Evolutionary conservation across 164 flowering plant genomes (phyloP).

Genomic region (Vitis rotundifolia): DNA sequence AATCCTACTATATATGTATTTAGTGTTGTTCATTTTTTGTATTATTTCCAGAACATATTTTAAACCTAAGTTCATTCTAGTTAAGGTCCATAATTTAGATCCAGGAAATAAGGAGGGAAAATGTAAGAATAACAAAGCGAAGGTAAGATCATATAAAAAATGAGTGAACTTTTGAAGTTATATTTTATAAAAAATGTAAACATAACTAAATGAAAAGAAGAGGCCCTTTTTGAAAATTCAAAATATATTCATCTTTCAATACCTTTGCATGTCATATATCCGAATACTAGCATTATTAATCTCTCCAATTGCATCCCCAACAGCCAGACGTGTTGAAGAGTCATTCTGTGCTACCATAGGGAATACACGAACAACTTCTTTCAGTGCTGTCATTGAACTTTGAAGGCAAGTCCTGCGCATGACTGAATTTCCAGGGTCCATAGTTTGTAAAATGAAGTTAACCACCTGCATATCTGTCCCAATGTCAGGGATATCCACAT

Average conservation of each 20-base stretch:
- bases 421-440: conserved; percentile 84
- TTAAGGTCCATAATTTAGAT: too few relatives aligned
- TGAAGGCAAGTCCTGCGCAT: conserved; percentile 84
- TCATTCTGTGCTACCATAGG: conserved; percentile 93
- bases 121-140: too few relatives aligned
- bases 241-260: conserved; percentile 4
- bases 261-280: conserved; percentile 96
- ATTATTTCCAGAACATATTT: too few relatives aligned
- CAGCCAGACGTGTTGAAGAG: conserved; percentile 70
- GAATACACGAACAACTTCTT: conserved; percentile 75
- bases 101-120: too few relatives aligned
- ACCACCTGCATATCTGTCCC: conserved; percentile 81
- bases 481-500: conserved; percentile 31
- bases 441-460: conserved; percentile 78
- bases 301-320: conserved; percentile 89
- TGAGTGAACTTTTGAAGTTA: too few relatives aligned
- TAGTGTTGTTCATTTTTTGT: too few relatives aligned
- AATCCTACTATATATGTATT: too few relatives aligned
- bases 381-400: conserved; percentile 70
- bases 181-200: too few relatives aligned
- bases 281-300: conserved; percentile 61
- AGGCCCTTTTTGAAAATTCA: too few relatives aligned
- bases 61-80: too few relatives aligned
- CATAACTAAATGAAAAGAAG: too few relatives aligned
- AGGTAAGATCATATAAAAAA: too few relatives aligned